Evolutionary conservation across 495 filamentous ascomycete genomes (phyloP).

Genomic region (Lophiostoma macrostomum): DNA sequence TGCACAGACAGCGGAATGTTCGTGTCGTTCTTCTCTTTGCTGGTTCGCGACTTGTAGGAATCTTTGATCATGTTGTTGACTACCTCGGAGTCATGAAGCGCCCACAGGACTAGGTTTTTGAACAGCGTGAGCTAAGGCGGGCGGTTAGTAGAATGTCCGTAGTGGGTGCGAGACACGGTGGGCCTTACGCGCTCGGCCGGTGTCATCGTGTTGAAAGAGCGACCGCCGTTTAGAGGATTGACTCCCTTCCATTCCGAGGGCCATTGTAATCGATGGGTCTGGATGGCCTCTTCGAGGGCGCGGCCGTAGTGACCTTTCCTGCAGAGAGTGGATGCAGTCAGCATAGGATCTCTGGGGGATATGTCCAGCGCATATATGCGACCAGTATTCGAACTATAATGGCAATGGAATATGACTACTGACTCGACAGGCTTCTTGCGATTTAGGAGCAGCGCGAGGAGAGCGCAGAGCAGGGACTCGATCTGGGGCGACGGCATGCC

Average conservation of each 20-base stretch:
- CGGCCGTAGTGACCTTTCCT: slow-evolving; percentile 85
- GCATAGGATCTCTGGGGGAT: slow-evolving; percentile 4
- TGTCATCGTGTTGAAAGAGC: slow-evolving; percentile 74
- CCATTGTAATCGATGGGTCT: slow-evolving; percentile 85
- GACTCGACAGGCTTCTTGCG: slow-evolving; percentile 98
- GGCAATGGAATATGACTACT: slow-evolving; percentile 40
- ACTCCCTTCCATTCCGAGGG: slow-evolving; percentile 78
- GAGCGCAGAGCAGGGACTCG: slow-evolving; percentile 82
- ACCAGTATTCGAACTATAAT: neutral
- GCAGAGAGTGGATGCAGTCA: slow-evolving; percentile 19
- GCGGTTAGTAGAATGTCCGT: slow-evolving; percentile 20
- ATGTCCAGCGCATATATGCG: slow-evolving; percentile 9
- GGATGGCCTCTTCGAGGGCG: slow-evolving; percentile 89
- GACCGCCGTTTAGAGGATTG: slow-evolving; percentile 76
- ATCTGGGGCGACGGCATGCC: slow-evolving; percentile 74
- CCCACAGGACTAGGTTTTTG: slow-evolving; percentile 80
- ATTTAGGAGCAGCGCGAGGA: slow-evolving; percentile 84
- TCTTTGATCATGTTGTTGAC: slow-evolving; percentile 77
- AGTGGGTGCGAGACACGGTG: neutral
- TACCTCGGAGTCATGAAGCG: slow-evolving; percentile 82
- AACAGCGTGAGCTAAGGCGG: slow-evolving; percentile 67
- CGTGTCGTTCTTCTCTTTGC: slow-evolving; percentile 78
- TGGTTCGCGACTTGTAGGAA: slow-evolving; percentile 76
- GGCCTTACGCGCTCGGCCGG: slow-evolving; percentile 71
- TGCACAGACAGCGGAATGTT: slow-evolving; percentile 93